Evolutionary conservation across 2,329 filamentous ascomycete genomes (phyloP).

Genomic region (Seiridium cupressi): DNA sequence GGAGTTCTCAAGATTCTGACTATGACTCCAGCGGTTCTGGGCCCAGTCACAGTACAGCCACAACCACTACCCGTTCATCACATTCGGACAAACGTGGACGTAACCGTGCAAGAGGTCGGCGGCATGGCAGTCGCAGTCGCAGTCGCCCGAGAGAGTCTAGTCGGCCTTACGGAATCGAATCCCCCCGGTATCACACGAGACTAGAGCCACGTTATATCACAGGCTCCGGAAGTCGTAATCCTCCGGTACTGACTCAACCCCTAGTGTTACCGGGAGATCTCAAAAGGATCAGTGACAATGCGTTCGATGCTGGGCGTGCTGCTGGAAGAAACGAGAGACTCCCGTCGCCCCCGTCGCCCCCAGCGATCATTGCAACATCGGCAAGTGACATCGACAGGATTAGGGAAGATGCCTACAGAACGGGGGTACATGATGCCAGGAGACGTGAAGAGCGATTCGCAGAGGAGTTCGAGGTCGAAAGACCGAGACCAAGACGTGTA

Average conservation of each 20-base stretch:
- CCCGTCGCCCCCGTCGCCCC: not conserved
- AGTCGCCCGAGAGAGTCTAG: not conserved
- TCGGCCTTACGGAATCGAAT: not conserved
- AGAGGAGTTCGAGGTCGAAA: not conserved
- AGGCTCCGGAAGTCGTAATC: not conserved
- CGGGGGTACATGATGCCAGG: not conserved
- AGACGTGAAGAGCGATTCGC: not conserved
- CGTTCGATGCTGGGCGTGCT: not conserved
- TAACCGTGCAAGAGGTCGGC: not conserved
- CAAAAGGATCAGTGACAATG: not conserved
- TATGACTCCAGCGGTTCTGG: not conserved
- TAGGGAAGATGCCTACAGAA: not conserved
- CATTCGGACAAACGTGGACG: not conserved
- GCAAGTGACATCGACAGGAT: conserved; percentile 7
- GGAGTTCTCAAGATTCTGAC: not conserved
- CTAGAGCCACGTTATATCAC: not conserved
- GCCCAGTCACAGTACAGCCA: not conserved
- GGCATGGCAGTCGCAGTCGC: not conserved
- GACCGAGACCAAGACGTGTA: not conserved
- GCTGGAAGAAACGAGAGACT: not conserved
- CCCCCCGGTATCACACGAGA: not conserved
- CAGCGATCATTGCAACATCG: not conserved
- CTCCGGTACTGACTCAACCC: not conserved
- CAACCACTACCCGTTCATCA: not conserved
- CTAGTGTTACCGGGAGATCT: not conserved